Evolutionary conservation across 345 rosid species (phyloP).

Genomic region (Linum usitatissimum): DNA sequence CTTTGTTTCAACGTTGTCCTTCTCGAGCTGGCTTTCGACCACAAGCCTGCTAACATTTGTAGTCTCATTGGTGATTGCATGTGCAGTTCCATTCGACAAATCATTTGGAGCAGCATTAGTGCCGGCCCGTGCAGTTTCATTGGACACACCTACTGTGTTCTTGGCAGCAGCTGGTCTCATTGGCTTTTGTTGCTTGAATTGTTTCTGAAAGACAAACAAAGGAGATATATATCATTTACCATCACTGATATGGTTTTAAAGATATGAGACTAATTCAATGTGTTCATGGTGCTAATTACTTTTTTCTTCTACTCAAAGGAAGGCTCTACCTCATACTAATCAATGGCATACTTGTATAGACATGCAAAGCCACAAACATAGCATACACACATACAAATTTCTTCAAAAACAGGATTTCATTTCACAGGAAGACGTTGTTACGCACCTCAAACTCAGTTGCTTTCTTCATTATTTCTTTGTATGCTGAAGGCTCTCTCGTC

Average conservation of each 20-base stretch:
- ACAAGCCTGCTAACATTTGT: conserved; percentile 11
- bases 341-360: not conserved
- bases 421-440: not conserved
- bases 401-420: too few relatives aligned
- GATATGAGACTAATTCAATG: not conserved
- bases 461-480: conserved; percentile 76
- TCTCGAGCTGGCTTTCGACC: conserved; percentile 18
- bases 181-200: conserved; percentile 49
- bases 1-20: conserved; percentile 26
- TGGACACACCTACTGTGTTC: conserved; percentile 23
- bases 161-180: conserved; percentile 18
- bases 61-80: conserved; percentile 21
- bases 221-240: too few relatives aligned
- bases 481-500: conserved; percentile 60
- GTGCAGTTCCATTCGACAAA: not conserved
- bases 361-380: not conserved
- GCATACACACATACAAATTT: not conserved
- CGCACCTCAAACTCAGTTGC: conserved; percentile 83
- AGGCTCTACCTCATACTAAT: not conserved
- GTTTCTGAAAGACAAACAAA: conserved; percentile 46
- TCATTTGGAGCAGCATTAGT: conserved; percentile 19
- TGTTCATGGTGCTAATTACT: too few relatives aligned
- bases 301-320: not conserved
- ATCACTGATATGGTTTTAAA: not conserved
- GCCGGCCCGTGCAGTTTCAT: conserved; percentile 17